Base-by-base conservation (phyloP, 2,329 filamentous ascomycete genomes). In the Xylariaceae sp. region DNA sequence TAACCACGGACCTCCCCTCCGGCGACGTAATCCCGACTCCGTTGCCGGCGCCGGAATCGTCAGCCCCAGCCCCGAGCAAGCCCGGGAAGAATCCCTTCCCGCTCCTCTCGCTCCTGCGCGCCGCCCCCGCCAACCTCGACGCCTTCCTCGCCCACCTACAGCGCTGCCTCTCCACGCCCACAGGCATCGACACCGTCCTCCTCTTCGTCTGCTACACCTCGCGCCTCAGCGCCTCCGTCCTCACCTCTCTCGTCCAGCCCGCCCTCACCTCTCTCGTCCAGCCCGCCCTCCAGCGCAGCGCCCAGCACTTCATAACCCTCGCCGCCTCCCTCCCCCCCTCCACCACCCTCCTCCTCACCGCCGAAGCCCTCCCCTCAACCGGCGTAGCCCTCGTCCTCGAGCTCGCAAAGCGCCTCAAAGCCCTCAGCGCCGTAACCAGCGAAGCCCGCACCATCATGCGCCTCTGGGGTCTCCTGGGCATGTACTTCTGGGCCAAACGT, bases 381-480 rank as follows among this genome's bases (percentile, higher is more conserved):
- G 59, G 68, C 50, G 74, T 77, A 7, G 71, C 76, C 7, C 55
- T 71, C 12, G 75, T 78, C 1, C 76, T 82, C 6, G 70, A 74
- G 43, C 71, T 83, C 39, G 76, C 80, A 12, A 69, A 66, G 45
- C 72, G 80, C 64, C 74, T 89, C 67, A 79, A 75, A 71, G 78
- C 73, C 11, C 76, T 95, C 11, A 82, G 84, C 19, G 77, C 72
- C 35, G 74, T 92, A 51, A 76, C 94, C 46, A 79, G 78, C 62
- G 88, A 94, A 67, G 81, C 84, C 58, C 78, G 88, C 57, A 86
- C 85, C 55, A 89, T 91, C 68, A 74, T 81, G 59, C 80, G 91
- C 0, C 77, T 96, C 32, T 95, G 89, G 86, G 86, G 84, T 0
- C 68, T 91, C 64, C 65, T 96, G 67, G 84, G 84, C 49, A 76